Evolutionary conservation across 2,329 filamentous ascomycete genomes (phyloP).

Genomic region (Knufia fluminis): DNA sequence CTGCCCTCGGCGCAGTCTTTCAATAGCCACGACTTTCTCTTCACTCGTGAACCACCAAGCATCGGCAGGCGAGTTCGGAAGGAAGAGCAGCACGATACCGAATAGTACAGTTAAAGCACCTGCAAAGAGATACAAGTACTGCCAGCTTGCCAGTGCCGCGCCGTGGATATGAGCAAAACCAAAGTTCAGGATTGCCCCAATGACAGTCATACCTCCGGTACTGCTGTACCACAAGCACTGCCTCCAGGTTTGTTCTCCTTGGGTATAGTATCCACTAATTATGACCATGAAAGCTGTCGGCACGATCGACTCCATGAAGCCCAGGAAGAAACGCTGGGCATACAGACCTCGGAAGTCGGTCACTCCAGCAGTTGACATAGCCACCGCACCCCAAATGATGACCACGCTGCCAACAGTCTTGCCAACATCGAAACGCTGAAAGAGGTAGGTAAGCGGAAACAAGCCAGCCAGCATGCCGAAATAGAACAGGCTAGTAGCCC

Average conservation of each 20-base stretch:
- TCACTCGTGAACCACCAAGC: slow-evolving; percentile 60
- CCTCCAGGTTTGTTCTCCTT: slow-evolving; percentile 53
- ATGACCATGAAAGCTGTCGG: slow-evolving; percentile 60
- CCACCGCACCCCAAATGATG: slow-evolving; percentile 57
- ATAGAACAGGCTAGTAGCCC: slow-evolving; percentile 58
- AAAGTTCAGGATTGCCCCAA: slow-evolving; percentile 57
- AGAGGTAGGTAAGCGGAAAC: slow-evolving; percentile 62
- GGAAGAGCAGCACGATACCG: slow-evolving; percentile 53
- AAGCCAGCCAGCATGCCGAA: slow-evolving; percentile 68
- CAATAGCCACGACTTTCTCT: slow-evolving; percentile 56
- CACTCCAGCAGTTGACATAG: slow-evolving; percentile 60
- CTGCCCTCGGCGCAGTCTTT: slow-evolving; percentile 53
- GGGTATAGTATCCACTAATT: slow-evolving; percentile 54
- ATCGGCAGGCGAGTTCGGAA: slow-evolving; percentile 56
- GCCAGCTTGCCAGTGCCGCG: slow-evolving; percentile 52
- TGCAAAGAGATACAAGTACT: slow-evolving; percentile 61
- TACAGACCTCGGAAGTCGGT: slow-evolving; percentile 55
- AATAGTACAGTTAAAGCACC: slow-evolving; percentile 56
- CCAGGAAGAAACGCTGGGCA: slow-evolving; percentile 56
- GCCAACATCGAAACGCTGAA: slow-evolving; percentile 60
- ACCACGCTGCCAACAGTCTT: slow-evolving; percentile 55
- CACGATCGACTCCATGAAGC: slow-evolving; percentile 54
- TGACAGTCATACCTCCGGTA: slow-evolving; percentile 49
- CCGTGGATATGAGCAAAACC: slow-evolving; percentile 55
- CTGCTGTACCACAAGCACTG: slow-evolving; percentile 60